These are phyloP conservation scores for Vigna hirtella DNA, from an alignment of 306 rosid genomes.

Conservation along the genomic window DNA sequence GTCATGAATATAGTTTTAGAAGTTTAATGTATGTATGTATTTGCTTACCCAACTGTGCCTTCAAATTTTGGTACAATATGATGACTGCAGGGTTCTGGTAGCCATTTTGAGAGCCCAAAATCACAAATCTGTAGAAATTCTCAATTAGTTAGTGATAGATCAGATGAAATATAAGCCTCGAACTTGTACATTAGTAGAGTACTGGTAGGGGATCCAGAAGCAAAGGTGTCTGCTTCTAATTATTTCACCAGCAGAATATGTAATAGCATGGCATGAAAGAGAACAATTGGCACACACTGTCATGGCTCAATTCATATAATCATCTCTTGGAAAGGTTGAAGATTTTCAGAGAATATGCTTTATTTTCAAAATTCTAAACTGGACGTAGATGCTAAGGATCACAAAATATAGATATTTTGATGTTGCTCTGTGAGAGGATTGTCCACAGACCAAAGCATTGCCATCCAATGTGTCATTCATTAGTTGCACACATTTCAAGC, in stretches of 20 bases:
- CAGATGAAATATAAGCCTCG: background rate
- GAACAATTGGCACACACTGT: background rate
- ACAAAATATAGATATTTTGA: background rate
- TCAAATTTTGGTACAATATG: slow-evolving; percentile 71
- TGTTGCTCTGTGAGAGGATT: background rate
- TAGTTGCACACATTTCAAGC: no score
- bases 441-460: background rate
- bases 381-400: background rate
- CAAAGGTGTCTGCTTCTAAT: background rate
- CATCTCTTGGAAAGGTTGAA: background rate
- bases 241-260: slow-evolving; percentile 20
- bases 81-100: slow-evolving; percentile 74
- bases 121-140: slow-evolving; percentile 78
- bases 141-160: slow-evolving; percentile 1
- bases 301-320: background rate
- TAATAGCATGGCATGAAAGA: background rate
- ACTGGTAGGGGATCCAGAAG: background rate
- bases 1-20: background rate
- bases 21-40: background rate
- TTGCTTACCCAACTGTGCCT: slow-evolving; percentile 85
- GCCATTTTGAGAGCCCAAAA: slow-evolving; percentile 94
- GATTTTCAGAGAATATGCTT: background rate
- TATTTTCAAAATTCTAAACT: background rate
- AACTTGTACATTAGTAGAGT: background rate
- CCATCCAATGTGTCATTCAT: background rate